phyloP scores from a whole-genome alignment of 176 grass and related monocot species.

The Lolium rigidum region DNA sequence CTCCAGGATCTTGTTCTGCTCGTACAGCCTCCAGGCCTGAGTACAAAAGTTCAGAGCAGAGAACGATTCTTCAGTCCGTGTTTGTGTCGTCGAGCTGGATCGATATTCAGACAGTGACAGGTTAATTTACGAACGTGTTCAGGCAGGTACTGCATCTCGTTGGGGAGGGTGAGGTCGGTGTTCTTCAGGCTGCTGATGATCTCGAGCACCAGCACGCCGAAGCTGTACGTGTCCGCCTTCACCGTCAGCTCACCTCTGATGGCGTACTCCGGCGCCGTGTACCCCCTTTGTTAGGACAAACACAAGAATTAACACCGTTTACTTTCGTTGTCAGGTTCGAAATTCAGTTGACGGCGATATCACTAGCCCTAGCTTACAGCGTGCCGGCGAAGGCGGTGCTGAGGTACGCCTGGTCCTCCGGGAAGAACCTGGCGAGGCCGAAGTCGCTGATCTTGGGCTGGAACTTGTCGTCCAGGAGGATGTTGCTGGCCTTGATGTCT shows the following conservation, averaged over 20 bases:
- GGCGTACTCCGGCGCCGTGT: slow-evolving; percentile 76
- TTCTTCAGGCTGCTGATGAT: slow-evolving; percentile 69
- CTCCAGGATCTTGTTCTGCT: slow-evolving; percentile 54
- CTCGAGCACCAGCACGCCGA: slow-evolving; percentile 73
- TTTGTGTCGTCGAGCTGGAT: not conserved
- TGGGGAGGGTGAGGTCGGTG: slow-evolving; percentile 56
- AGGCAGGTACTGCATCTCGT: slow-evolving; percentile 58
- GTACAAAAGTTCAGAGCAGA: not conserved
- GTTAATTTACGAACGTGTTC: slow-evolving; percentile 32
- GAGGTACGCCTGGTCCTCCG: slow-evolving; percentile 70
- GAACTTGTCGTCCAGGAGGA: slow-evolving; percentile 76
- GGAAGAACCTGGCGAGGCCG: slow-evolving; percentile 73
- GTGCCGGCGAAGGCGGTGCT: slow-evolving; percentile 70
- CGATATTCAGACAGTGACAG: not conserved
- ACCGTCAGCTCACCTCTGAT: slow-evolving; percentile 70
- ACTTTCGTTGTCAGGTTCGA: not conserved
- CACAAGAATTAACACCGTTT: not conserved
- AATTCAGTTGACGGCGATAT: not conserved
- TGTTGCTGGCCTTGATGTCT: slow-evolving; percentile 83
- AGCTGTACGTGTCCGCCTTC: slow-evolving; percentile 80
- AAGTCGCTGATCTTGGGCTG: slow-evolving; percentile 80
- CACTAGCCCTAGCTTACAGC: slow-evolving; percentile 33
- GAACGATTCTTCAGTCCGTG: not conserved
- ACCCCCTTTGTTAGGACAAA: slow-evolving; percentile 44
- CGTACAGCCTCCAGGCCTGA: slow-evolving; percentile 63